Conservation (phyloP, 208 protist genomes). For the Trypanosoma congolense region DNA sequence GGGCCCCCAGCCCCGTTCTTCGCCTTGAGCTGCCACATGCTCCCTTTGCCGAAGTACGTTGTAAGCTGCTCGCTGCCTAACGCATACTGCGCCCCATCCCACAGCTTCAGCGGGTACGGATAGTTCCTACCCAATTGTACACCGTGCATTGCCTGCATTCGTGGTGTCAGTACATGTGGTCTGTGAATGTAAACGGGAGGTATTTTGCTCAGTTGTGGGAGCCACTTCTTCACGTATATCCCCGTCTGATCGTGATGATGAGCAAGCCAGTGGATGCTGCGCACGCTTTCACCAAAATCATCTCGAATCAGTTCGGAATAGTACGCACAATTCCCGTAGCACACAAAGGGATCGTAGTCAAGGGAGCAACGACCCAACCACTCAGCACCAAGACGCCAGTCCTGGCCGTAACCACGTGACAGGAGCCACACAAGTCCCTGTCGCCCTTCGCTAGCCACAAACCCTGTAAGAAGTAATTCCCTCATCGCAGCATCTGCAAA, state of each 20-base stretch:
- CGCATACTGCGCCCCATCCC: slow-evolving; percentile 69
- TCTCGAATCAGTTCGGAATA: slow-evolving; percentile 66
- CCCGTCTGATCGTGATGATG: slow-evolving; percentile 87
- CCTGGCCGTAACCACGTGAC: slow-evolving; percentile 75
- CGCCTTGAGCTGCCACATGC: slow-evolving; percentile 19
- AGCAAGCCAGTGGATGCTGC: slow-evolving; percentile 70
- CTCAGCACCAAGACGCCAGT: slow-evolving; percentile 86
- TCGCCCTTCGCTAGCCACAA: slow-evolving; percentile 67
- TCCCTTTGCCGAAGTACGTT: slow-evolving; percentile 42
- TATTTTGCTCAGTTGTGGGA: slow-evolving; percentile 80
- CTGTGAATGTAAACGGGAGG: slow-evolving; percentile 87
- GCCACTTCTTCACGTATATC: slow-evolving; percentile 89
- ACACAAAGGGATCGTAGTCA: slow-evolving; percentile 87
- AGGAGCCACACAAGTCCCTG: slow-evolving; percentile 83
- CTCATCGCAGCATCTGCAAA: slow-evolving; percentile 87
- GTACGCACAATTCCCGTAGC: slow-evolving; percentile 85
- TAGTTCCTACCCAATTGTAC: slow-evolving; percentile 80
- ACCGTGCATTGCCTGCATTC: slow-evolving; percentile 86
- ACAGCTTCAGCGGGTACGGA: slow-evolving; percentile 87
- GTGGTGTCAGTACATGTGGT: slow-evolving; percentile 74
- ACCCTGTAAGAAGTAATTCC: slow-evolving; percentile 76
- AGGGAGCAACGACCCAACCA: slow-evolving; percentile 87
- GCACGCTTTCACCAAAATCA: slow-evolving; percentile 81
- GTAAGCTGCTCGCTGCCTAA: slow-evolving; percentile 41
- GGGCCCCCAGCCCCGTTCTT: slow-evolving; percentile 29